These are phyloP conservation scores for Acanthamoeba rhysodes DNA, from an alignment of 208 protist species.

Conservation along the genomic window DNA sequence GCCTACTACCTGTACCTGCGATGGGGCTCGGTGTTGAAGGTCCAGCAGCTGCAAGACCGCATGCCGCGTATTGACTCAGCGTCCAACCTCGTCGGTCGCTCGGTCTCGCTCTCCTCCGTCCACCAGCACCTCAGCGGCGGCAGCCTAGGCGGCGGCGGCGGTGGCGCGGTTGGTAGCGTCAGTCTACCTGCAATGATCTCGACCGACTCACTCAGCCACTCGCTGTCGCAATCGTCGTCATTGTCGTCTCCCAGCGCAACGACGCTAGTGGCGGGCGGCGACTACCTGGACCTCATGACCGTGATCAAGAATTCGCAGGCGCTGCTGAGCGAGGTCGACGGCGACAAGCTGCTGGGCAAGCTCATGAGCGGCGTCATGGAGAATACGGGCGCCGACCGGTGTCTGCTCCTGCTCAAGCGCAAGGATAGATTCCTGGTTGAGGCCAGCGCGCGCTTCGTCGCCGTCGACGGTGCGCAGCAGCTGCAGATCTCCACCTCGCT, in stretches of 20 bases:
- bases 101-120: not conserved
- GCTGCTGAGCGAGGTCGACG: conserved; percentile 30
- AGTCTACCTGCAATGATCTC: not conserved
- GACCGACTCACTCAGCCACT: not conserved
- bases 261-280: not conserved
- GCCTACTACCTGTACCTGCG: conserved; percentile 36
- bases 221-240: not conserved
- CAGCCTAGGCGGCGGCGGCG: not conserved
- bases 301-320: conserved; percentile 32
- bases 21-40: conserved; percentile 21
- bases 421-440: not conserved
- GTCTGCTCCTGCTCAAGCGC: conserved; percentile 15
- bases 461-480: not conserved
- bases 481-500: not conserved
- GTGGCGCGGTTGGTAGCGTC: too few species aligned
- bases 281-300: conserved; percentile 11
- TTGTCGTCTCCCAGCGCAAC: not conserved
- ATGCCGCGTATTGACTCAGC: not conserved
- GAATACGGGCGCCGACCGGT: conserved; percentile 40
- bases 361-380: conserved; percentile 57
- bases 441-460: not conserved
- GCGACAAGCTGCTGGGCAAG: conserved; percentile 56
- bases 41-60: not conserved
- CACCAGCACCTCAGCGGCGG: not conserved
- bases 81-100: not conserved